These are phyloP conservation scores for Globisporangium paddicum DNA, from an alignment of 352 stramenopile species.

Conservation along the genomic window DNA sequence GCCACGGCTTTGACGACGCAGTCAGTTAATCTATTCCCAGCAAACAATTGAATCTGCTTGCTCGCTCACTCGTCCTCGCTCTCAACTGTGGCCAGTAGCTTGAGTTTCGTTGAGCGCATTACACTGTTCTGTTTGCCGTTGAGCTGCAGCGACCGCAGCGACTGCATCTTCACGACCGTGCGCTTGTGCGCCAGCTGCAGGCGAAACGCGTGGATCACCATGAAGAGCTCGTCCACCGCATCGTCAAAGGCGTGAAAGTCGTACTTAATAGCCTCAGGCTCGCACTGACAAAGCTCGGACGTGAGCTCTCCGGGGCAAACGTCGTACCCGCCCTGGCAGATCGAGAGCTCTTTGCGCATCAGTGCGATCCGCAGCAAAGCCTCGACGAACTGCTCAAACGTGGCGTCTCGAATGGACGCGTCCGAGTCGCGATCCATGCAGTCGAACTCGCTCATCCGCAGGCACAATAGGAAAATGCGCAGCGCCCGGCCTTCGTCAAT, in stretches of 20 bases:
- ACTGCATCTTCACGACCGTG: constrained; percentile 29
- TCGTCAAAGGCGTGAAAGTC: constrained; percentile 38
- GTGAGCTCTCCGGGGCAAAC: constrained; percentile 46
- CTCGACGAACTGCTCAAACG: constrained; percentile 47
- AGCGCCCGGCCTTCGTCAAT: constrained; percentile 50
- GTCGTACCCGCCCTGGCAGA: constrained; percentile 50
- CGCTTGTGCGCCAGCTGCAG: constrained; percentile 22
- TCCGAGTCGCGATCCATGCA: constrained; percentile 7
- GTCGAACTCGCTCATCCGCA: constrained; percentile 26
- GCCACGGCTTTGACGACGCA: background rate
- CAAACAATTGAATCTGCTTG: background rate
- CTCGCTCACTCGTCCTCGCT: background rate
- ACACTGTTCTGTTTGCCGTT: background rate
- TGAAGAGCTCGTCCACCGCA: constrained; percentile 40
- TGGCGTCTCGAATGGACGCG: constrained; percentile 6
- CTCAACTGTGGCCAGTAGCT: background rate
- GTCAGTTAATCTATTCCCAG: background rate
- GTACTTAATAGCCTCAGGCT: constrained; percentile 19
- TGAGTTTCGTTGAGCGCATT: background rate
- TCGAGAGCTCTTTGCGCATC: constrained; percentile 34
- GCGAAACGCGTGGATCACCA: constrained; percentile 24
- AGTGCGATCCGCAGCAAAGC: constrained; percentile 43
- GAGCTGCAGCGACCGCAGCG: constrained; percentile 13
- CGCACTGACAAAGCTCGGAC: constrained; percentile 42
- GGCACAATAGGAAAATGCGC: constrained; percentile 55